Evolutionary conservation across 371 early-diverging fungal genomes (phyloP), one percentile per base, ranked within the genome.

Genomic region (Antonospora locustae): DNA sequence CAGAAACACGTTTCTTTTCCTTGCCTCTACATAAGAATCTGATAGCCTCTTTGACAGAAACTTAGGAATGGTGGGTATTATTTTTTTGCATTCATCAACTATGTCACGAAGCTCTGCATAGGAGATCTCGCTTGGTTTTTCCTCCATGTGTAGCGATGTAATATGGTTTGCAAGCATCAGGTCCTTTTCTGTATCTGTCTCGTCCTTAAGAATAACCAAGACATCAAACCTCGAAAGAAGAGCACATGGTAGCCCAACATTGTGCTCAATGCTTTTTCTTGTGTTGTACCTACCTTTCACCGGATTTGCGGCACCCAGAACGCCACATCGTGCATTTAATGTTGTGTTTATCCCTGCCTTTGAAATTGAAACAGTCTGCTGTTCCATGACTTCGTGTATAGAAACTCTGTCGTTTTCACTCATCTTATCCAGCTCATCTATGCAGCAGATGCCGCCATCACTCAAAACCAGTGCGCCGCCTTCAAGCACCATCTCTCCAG

Each of bases 351-450:
- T 96, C 40, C 99, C 99, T 17, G 96, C 96, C 77, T 98, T 98
- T 55, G 90, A 90, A 1, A 98, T 87, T 7, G 91, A 90, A 16
- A 98, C 87, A 0, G 91, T 90, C 55, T 98, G 97, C 76, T 98
- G 99, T 79, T 98, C 99, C 97, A 98, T 96, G 29, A 89, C 97
- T 81, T 98, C 99, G 75, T 96, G 96, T 53, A 98, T 79, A 7
- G 90, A 84, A 3, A 90, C 82, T 11, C 94, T 81, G 29, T 96
- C 93, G 6, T 83, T 64, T 53, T 94, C 94, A 14, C 85, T 82
- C 92, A 96, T 92, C 71, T 80, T 79, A 23, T 80, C 80, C 66
- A 84, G 79, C 66, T 84, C 84, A 54, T 84, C 84, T 49, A 84
- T 83, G 55, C 84, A 84, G 52, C 83, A 83, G 19, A 83, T 50